Evolutionary conservation across 257 asterid genomes (phyloP).

Genomic region (Solanum lycopersicoides): DNA sequence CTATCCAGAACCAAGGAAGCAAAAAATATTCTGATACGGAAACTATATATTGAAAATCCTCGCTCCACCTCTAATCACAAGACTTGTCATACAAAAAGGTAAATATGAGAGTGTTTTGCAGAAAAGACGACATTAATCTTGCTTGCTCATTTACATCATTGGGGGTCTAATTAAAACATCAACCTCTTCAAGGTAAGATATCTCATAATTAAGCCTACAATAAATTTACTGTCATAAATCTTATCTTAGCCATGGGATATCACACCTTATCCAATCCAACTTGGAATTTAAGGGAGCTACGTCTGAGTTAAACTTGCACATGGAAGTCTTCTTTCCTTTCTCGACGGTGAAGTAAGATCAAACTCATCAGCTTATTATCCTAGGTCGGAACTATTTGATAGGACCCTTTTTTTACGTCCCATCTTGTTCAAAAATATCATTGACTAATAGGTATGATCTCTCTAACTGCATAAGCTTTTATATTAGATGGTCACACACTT

Average conservation of each 20-base stretch:
- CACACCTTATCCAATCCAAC: not conserved
- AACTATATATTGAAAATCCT: not conserved
- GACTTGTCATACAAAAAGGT: not conserved
- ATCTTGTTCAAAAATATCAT: not conserved
- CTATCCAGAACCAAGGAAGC: not conserved
- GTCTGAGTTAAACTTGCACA: too few relatives aligned
- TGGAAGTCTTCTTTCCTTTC: too few relatives aligned
- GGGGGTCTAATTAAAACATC: not conserved
- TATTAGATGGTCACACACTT: not conserved
- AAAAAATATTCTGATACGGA: not conserved
- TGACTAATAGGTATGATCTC: not conserved
- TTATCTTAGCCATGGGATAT: too few relatives aligned
- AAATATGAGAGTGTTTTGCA: not conserved
- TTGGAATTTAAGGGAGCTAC: not conserved
- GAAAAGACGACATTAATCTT: not conserved
- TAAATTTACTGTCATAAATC: too few relatives aligned
- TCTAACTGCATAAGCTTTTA: not conserved
- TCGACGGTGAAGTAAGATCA: too few relatives aligned
- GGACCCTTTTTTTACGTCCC: too few relatives aligned
- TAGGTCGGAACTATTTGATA: too few relatives aligned
- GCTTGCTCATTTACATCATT: not conserved
- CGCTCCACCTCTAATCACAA: not conserved
- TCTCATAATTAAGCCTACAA: not conserved
- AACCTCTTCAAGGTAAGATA: not conserved
- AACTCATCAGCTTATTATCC: too few relatives aligned